Conservation (phyloP, 2,329 filamentous ascomycete genomes). For the Xylaria sp. region DNA sequence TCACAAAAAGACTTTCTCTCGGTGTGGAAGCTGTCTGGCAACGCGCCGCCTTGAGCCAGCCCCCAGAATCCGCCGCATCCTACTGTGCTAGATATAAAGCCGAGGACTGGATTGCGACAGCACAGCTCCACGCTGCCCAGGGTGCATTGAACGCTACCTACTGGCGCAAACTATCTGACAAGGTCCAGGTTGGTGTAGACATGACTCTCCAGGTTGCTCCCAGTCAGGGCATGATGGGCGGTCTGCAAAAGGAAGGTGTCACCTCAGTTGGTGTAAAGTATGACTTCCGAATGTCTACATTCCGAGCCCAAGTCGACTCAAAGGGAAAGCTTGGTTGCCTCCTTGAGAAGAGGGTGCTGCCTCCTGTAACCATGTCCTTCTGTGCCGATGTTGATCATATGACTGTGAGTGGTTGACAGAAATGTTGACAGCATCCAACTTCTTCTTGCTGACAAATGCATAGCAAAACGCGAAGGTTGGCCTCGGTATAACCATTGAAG, state of each 20-base stretch:
- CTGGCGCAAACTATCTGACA: slow-evolving; percentile 91
- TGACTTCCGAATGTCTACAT: slow-evolving; percentile 94
- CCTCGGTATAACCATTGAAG: slow-evolving; percentile 90
- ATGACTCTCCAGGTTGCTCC: slow-evolving; percentile 84
- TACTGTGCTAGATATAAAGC: slow-evolving; percentile 93
- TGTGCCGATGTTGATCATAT: slow-evolving; percentile 95
- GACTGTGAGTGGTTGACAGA: slow-evolving; percentile 69
- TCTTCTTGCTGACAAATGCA: slow-evolving; percentile 22
- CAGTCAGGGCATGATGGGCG: slow-evolving; percentile 72
- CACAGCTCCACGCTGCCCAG: slow-evolving; percentile 86
- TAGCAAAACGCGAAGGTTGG: slow-evolving; percentile 96
- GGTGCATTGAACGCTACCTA: slow-evolving; percentile 89
- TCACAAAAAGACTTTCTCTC: slow-evolving; percentile 85
- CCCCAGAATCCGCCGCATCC: slow-evolving; percentile 88
- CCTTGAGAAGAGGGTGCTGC: slow-evolving; percentile 93
- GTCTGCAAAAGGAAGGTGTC: slow-evolving; percentile 81
- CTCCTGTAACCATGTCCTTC: slow-evolving; percentile 91
- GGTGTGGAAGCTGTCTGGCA: slow-evolving; percentile 94
- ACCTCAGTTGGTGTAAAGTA: slow-evolving; percentile 96
- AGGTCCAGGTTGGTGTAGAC: slow-evolving; percentile 95
- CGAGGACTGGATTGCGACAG: slow-evolving; percentile 89
- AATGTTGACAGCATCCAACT: neutral
- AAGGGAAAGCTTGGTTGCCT: slow-evolving; percentile 91
- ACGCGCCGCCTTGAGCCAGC: slow-evolving; percentile 79
- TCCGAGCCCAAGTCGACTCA: slow-evolving; percentile 95